Conservation (phyloP, 768 basidiomycete genomes). For the Podaxis sp. region DNA sequence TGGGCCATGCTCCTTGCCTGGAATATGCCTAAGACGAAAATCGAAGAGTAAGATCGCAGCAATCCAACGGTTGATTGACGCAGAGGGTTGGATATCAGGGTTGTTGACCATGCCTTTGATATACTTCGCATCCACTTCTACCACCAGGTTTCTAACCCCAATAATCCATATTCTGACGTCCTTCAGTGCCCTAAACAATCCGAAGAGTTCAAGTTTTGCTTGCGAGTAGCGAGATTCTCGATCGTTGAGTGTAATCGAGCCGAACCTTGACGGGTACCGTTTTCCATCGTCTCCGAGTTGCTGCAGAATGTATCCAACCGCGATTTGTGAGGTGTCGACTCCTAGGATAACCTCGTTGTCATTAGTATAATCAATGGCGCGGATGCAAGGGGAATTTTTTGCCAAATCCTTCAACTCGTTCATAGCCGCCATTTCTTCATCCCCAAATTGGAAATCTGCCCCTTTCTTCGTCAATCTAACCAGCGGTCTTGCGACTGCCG, state of each 20-base stretch:
- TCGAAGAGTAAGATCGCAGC: not conserved
- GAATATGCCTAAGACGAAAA: too few species aligned
- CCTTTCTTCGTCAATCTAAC: constrained; percentile 22
- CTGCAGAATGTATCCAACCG: constrained; percentile 15
- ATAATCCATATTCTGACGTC: too few species aligned
- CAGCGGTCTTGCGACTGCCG: constrained; percentile 17
- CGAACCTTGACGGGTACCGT: constrained; percentile 18
- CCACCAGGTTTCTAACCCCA: too few species aligned
- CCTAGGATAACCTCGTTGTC: constrained; percentile 18
- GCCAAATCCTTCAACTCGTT: constrained; percentile 10
- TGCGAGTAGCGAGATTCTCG: constrained; percentile 24
- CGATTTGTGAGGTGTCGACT: constrained; percentile 20
- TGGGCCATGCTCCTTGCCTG: too few species aligned
- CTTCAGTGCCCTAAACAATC: too few species aligned
- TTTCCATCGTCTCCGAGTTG: constrained; percentile 17
- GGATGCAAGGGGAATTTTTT: constrained; percentile 7
- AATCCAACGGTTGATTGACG: not conserved
- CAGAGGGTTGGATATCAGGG: constrained; percentile 26
- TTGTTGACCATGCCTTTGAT: constrained; percentile 34
- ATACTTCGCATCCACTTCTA: too few species aligned
- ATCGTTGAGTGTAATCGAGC: constrained; percentile 24
- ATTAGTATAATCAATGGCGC: constrained; percentile 15
- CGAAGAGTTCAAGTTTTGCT: too few species aligned
- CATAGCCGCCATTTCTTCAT: not conserved
- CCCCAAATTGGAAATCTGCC: constrained; percentile 23